Percentiles rank a stretch among this genome's conserved stretches.
These are phyloP conservation scores for Fraxinus paxiana DNA, from an alignment of 305 asterid genomes.

Conservation along the genomic window DNA sequence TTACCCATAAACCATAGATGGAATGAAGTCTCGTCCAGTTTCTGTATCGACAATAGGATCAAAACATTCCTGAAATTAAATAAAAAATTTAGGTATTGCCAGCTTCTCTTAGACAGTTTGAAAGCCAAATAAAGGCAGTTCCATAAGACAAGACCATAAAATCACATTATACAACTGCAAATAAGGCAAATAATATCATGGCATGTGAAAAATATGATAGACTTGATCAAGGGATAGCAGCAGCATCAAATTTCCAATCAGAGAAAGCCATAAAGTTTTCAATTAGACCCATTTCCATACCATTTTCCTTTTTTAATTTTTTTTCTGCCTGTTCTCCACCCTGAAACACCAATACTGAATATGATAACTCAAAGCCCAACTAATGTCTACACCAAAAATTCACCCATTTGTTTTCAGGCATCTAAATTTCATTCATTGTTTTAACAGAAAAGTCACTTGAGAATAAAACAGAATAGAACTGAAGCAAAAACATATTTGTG, in stretches of 20 bases:
- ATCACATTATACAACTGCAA: neutral
- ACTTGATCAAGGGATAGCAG: neutral
- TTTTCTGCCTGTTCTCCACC: neutral
- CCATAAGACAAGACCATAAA: neutral
- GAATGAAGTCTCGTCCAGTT: constrained; percentile 93
- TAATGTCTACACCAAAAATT: neutral
- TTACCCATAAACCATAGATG: constrained; percentile 96
- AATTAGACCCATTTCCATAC: neutral
- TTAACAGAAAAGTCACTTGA: neutral
- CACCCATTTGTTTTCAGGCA: neutral
- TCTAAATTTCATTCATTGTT: neutral
- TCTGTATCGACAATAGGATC: constrained; percentile 90
- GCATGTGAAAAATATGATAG: neutral
- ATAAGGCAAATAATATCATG: neutral
- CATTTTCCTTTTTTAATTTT: neutral
- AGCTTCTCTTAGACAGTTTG: neutral
- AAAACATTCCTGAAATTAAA: constrained; percentile 66
- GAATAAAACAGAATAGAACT: neutral
- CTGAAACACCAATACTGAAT: neutral
- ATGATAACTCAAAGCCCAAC: neutral
- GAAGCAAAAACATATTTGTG: neutral
- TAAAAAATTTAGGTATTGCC: constrained; percentile 11
- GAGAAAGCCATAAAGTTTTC: neutral
- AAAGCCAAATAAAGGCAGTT: neutral
- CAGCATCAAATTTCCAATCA: neutral